Percentiles rank a stretch among this genome's conserved stretches.
Evolutionary conservation across 495 filamentous ascomycete species (phyloP).

Genomic region (Friedmanniomyces simplex): DNA sequence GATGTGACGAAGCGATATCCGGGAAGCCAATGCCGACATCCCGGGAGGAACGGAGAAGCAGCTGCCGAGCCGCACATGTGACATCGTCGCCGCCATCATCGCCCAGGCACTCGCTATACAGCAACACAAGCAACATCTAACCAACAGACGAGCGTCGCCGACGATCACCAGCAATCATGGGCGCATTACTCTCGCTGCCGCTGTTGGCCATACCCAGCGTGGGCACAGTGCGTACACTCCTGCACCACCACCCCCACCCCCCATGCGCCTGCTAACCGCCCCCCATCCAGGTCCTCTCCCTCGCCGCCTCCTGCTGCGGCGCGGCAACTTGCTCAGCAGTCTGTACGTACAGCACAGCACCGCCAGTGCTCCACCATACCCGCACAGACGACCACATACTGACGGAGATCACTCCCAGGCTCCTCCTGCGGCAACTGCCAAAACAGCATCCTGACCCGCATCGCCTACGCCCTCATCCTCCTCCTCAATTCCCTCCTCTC

Average conservation of each 20-base stretch:
- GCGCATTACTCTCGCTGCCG: slow-evolving; percentile 81
- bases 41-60: neutral
- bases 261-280: slow-evolving; percentile 14
- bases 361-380: no score
- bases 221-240: slow-evolving; percentile 52
- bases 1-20: neutral
- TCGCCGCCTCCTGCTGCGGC: slow-evolving; percentile 80
- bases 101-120: slow-evolving; percentile 4
- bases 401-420: neutral
- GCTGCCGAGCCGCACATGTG: neutral
- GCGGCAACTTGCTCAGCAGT: slow-evolving; percentile 26
- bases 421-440: slow-evolving; percentile 84
- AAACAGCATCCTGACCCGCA: slow-evolving; percentile 93
- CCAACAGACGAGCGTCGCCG: slow-evolving; percentile 10
- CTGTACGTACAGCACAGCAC: no score
- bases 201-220: slow-evolving; percentile 78
- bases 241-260: slow-evolving; percentile 14
- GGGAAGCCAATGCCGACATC: neutral
- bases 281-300: slow-evolving; percentile 53
- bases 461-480: slow-evolving; percentile 93
- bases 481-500: slow-evolving; percentile 92
- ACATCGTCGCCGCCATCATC: neutral
- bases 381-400: no score
- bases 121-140: neutral
- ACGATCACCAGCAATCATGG: slow-evolving; percentile 47